phyloP scores from a whole-genome alignment of 2,329 filamentous ascomycete species.

The Ceratocystis cubensis region DNA sequence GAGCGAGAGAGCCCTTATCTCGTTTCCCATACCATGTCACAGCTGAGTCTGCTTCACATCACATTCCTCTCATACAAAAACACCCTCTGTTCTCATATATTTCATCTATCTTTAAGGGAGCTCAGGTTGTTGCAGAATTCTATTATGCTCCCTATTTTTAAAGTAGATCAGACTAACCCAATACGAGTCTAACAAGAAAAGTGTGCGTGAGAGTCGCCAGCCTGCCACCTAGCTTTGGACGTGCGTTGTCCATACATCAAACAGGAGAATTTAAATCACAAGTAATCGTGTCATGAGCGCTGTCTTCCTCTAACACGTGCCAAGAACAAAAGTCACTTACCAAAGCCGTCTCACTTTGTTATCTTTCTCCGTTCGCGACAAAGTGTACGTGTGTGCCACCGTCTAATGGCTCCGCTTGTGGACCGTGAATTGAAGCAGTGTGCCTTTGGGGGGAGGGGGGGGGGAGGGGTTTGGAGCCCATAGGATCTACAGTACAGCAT shows the following conservation, averaged over 20 bases:
- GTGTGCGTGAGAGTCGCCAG: background rate
- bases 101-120: background rate
- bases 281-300: background rate
- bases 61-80: background rate
- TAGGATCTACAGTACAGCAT: background rate
- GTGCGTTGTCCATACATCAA: too few species aligned
- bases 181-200: background rate
- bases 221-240: background rate
- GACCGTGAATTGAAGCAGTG: background rate
- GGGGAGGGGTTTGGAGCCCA: background rate
- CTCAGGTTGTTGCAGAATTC: background rate
- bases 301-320: background rate
- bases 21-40: background rate
- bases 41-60: background rate
- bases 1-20: background rate
- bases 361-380: constrained; percentile 2
- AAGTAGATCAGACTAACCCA: background rate
- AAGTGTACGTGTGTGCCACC: background rate
- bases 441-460: background rate
- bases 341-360: background rate
- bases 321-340: background rate
- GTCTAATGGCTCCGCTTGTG: constrained; percentile 8
- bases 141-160: background rate
- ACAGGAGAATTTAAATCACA: too few species aligned
- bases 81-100: background rate